These are phyloP conservation scores for Citrus inodora DNA, from an alignment of 345 rosid genomes.

Conservation along the genomic window DNA sequence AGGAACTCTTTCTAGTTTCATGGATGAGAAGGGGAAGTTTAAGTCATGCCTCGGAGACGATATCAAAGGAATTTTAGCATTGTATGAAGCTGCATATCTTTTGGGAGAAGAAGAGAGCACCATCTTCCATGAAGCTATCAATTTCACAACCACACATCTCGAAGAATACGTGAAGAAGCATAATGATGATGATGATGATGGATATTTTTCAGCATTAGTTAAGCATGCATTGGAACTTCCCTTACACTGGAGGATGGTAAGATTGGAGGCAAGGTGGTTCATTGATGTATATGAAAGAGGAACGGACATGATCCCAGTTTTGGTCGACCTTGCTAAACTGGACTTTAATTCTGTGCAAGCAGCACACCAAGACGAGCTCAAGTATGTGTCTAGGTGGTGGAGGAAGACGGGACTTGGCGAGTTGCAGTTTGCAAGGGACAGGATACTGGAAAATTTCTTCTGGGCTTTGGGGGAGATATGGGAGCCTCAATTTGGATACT, in stretches of 20 bases:
- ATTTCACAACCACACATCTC: background rate
- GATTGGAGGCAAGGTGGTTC: conserved; percentile 53
- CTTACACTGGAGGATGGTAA: conserved; percentile 40
- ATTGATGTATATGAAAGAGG: conserved; percentile 26
- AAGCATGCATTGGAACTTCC: conserved; percentile 35
- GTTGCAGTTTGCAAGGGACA: conserved; percentile 35
- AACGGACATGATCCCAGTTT: conserved; percentile 14
- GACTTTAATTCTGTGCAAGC: conserved; percentile 45
- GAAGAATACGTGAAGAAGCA: background rate
- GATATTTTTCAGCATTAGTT: conserved; percentile 17
- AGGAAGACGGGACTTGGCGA: conserved; percentile 21
- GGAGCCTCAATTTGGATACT: conserved; percentile 24
- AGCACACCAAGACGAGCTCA: conserved; percentile 39
- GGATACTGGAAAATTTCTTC: conserved; percentile 30
- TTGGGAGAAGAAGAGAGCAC: background rate
- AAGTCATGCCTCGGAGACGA: background rate
- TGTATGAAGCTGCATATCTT: background rate
- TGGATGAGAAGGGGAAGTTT: background rate
- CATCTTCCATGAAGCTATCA: background rate
- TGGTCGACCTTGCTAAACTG: conserved; percentile 42
- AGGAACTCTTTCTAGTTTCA: background rate
- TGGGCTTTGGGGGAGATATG: conserved; percentile 28
- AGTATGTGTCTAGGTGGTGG: conserved; percentile 48
- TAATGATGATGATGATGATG: background rate
- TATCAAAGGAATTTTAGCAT: background rate